Evolutionary conservation across 176 grass and related monocot genomes (phyloP), one percentile per base, ranked within the genome.

Genomic region (Eragrostis curvula): DNA sequence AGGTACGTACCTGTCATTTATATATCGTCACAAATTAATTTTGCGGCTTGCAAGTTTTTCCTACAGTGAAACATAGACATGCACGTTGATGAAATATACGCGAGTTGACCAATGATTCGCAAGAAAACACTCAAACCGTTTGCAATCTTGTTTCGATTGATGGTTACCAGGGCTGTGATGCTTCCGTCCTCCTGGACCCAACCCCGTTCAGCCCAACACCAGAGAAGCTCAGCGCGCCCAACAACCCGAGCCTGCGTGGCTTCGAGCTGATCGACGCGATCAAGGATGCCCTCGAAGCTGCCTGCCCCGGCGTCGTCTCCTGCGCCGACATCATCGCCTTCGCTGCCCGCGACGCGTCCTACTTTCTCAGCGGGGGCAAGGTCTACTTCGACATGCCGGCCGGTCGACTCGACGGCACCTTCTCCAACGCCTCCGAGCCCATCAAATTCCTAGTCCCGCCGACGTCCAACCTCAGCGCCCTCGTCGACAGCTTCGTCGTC

Each of bases 271-370:
- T 83, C 46, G 70, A 83, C 70, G 46, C 30, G 4, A 77, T 77
- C 14, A 91, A 91, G 71, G 14, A 29, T 9, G 90, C 56, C 52
- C 9, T 88, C 0, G 90, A 92, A 70, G 59, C 59, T 5, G 42
- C 49, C 14, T 92, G 90, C 73, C 58, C 79, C 0, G 79, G 79
- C 17, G 24, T 45, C 1, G 90, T 92, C n/a, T 88, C 86, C 12
- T 92, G 83, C 45, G 86, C 90, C 0, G 90, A 88, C 58, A 56
- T 88, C 16, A 32, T 92, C 52, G 86, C 90, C 16, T 78, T 88
- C 10, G 68, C 89, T 5, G 60, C 85, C 5, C 85, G 89, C 27
- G 89, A 87, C 12, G 71, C 91, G 6, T 51, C 81, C 15, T 64
- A 42, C 81, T 52, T 83, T 30, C 81, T 74, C 30, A 83, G 81